These are phyloP conservation scores for Kentomonas sorsogonicus DNA, from an alignment of 208 protist genomes.

Conservation along the genomic window DNA sequence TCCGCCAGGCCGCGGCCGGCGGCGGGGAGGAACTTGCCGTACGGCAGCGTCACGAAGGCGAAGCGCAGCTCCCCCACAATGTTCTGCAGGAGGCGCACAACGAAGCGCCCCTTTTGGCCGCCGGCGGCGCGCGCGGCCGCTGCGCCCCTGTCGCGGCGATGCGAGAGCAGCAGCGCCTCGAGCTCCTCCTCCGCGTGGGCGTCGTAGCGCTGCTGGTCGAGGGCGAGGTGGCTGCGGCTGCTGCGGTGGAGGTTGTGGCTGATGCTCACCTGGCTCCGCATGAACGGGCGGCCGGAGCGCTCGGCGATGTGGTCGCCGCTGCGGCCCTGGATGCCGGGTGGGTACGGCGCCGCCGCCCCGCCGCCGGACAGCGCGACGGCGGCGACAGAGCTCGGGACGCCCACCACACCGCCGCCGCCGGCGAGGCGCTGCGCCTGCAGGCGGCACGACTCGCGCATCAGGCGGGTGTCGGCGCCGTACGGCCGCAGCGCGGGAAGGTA, in stretches of 20 bases:
- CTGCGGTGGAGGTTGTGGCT: no score
- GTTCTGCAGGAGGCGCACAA: no score
- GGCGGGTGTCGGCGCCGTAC: constrained; percentile 50
- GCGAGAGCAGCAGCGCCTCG: constrained; percentile 1
- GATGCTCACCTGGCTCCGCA: no score
- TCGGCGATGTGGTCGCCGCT: no score
- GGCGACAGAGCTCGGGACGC: neutral
- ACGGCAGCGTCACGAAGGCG: no score
- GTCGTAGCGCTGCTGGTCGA: no score
- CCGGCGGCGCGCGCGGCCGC: neutral
- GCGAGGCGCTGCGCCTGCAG: constrained; percentile 10
- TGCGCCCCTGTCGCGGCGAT: neutral
- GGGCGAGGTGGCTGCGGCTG: no score
- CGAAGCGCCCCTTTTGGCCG: no score
- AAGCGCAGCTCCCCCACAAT: no score
- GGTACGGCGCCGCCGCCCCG: neutral
- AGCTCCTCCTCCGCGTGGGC: neutral
- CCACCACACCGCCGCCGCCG: neutral
- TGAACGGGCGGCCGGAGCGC: no score
- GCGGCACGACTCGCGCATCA: constrained; percentile 67
- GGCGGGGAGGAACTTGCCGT: neutral
- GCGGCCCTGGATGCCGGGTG: no score
- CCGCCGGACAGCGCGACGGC: constrained; percentile 10
- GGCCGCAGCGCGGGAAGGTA: constrained; percentile 58
- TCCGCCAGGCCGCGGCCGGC: neutral